Percentiles rank a stretch among this genome's conserved stretches.
Conservation (phyloP, 345 rosid species). For the Populus simonii region DNA sequence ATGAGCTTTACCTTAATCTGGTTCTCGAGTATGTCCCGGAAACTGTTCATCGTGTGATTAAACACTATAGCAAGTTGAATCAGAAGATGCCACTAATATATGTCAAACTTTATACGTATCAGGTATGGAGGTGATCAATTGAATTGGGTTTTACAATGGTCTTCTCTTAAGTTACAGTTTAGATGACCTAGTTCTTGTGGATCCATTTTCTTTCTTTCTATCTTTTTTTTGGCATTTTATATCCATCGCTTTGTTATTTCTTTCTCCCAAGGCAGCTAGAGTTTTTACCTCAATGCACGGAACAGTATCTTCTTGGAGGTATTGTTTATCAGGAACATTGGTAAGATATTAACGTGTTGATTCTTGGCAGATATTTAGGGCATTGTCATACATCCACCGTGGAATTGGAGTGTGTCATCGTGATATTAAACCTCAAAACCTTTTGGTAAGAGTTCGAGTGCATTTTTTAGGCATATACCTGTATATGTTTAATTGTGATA, state of each 20-base stretch:
- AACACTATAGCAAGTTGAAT: conserved; percentile 83
- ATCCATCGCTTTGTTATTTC: neutral
- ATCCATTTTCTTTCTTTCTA: too few species aligned
- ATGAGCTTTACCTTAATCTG: conserved; percentile 91
- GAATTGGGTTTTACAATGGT: neutral
- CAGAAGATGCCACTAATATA: conserved; percentile 91
- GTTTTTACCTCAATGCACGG: neutral
- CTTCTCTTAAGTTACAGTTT: neutral
- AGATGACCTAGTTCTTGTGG: neutral
- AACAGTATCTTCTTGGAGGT: neutral
- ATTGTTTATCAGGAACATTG: neutral
- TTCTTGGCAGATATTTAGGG: conserved; percentile 76
- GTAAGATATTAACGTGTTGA: conserved; percentile 6
- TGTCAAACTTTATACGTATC: conserved; percentile 88
- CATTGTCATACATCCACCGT: conserved; percentile 86
- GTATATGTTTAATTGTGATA: neutral
- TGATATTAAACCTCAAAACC: conserved; percentile 97
- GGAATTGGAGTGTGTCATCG: conserved; percentile 89
- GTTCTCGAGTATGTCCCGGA: conserved; percentile 98
- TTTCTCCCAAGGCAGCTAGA: neutral
- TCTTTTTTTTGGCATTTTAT: neutral
- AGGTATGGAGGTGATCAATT: conserved; percentile 40
- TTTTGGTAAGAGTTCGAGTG: conserved; percentile 54
- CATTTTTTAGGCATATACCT: neutral
- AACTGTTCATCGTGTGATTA: conserved; percentile 85